Evolutionary conservation across 1,284 basidiomycete genomes (phyloP), one percentile per base, ranked within the genome.

Genomic region (Singerocomus inundabilis): DNA sequence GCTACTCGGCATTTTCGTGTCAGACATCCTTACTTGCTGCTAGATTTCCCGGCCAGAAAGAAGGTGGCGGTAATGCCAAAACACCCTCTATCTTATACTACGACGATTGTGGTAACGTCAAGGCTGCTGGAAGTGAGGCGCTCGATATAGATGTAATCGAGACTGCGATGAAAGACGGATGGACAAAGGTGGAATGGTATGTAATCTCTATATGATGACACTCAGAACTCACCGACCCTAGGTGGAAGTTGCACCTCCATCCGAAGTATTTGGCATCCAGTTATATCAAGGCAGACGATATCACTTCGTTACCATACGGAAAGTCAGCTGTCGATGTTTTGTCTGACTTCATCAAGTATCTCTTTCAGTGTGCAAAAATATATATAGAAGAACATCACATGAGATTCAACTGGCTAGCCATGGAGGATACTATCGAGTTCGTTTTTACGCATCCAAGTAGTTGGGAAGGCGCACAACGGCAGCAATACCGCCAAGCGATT

Each of bases 311-410:
- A 0, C 79, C 79, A 0, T 46, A 46, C 1, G 62, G 70, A 32
- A 79, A 77, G 57, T 64, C 64, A 0, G 69, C 70, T 0, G 53
- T 72, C 0, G 69, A 75, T 5, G 66, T 81, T 41, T 72, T 77
- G 33, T 67, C 72, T 3, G 80, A 82, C 52, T 79, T 78, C 51
- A 56, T 80, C n/a, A 45, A 37, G 1, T 81, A 81, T 48, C 67
- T 82, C 2, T 72, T 68, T 49, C 18, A 55, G 1, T 75, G 76
- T 35, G 65, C 76, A 0, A 57, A 63, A 11, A 63, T 51, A 1
- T 80, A 72, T 54, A 78, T 82, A 34, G 54, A 63, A 29, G 74
- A 78, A 30, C 70, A 68, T 2, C 72, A 77, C 46, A 62, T 68
- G 0, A 75, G 77, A 0, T 55, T 58, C 1, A 54, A 38, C 2